A percentile compares a stretch with the other conserved stretches of the same genome.
Conservation (phyloP, 306 rosid genomes). For the Quercus engelmannii region DNA sequence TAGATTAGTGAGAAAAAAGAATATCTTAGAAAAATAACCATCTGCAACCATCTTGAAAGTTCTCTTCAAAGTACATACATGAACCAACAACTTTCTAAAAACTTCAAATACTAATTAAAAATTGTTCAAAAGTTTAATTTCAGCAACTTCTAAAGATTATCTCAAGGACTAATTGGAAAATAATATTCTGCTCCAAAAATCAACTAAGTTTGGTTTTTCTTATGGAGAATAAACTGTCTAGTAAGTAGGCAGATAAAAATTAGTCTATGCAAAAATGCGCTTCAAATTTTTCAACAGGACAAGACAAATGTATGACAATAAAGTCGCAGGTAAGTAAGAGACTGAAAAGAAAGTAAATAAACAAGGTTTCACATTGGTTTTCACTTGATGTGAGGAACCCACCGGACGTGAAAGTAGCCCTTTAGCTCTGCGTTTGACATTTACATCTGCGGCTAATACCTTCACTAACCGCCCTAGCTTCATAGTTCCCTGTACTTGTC, state of each 20-base stretch:
- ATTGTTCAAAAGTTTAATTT: not conserved
- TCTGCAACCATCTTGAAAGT: not conserved
- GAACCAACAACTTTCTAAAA: not conserved
- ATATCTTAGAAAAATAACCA: not conserved
- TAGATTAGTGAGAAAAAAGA: not conserved
- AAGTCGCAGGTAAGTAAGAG: not conserved
- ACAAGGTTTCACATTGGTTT: slow-evolving; percentile 12
- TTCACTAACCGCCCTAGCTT: slow-evolving; percentile 79
- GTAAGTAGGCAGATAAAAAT: not conserved
- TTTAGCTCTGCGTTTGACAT: slow-evolving; percentile 87
- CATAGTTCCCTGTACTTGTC: slow-evolving; percentile 71
- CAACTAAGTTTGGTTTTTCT: not conserved
- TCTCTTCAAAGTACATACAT: not conserved
- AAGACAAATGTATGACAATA: not conserved
- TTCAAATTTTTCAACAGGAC: not conserved
- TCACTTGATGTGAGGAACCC: slow-evolving; percentile 30
- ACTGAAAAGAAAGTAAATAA: slow-evolving; percentile 1
- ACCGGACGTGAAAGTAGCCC: slow-evolving; percentile 93
- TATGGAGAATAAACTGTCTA: not conserved
- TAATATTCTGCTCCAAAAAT: not conserved
- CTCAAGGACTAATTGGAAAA: not conserved
- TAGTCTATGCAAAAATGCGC: not conserved
- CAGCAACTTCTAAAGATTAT: not conserved
- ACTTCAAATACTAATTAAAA: not conserved
- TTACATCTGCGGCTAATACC: slow-evolving; percentile 77